Percentiles rank a stretch among this genome's conserved stretches.
These are phyloP conservation scores for Marasmius oreades DNA, from an alignment of 1,284 basidiomycete species.

Conservation along the genomic window DNA sequence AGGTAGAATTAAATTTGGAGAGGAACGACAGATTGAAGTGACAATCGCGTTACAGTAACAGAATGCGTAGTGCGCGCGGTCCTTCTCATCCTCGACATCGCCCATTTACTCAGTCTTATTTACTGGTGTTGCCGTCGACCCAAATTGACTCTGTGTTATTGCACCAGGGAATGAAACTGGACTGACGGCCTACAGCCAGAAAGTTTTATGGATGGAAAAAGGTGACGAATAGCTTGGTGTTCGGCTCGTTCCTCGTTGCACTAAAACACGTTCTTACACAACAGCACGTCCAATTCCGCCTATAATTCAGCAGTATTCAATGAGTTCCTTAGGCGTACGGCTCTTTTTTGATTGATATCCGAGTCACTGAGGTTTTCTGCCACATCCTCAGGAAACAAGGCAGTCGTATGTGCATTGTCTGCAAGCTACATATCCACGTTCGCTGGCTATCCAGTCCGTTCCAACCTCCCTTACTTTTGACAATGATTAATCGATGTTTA, in stretches of 20 bases:
- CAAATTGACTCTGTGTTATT: constrained; percentile 26
- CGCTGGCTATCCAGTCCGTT: constrained; percentile 74
- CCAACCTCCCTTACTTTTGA: neutral
- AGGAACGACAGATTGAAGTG: neutral
- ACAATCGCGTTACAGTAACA: neutral
- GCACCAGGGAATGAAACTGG: constrained; percentile 63
- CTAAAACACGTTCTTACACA: constrained; percentile 11
- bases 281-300: constrained; percentile 55
- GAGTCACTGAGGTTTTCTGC: constrained; percentile 6
- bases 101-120: constrained; percentile 16
- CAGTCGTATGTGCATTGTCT: constrained; percentile 76
- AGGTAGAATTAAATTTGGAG: neutral
- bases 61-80: neutral
- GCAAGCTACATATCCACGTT: constrained; percentile 83
- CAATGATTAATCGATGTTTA: constrained; percentile 12
- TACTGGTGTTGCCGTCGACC: constrained; percentile 17
- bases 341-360: constrained; percentile 9
- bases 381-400: constrained; percentile 61
- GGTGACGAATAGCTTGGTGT: constrained; percentile 32
- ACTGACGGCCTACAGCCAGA: constrained; percentile 50
- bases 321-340: constrained; percentile 64
- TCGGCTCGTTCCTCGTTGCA: neutral
- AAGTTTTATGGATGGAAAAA: constrained; percentile 79
- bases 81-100: constrained; percentile 16
- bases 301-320: constrained; percentile 60